Evolutionary conservation across 1,139 yeast genomes (phyloP).

Genomic region (Scheffersomyces parashehatae): DNA sequence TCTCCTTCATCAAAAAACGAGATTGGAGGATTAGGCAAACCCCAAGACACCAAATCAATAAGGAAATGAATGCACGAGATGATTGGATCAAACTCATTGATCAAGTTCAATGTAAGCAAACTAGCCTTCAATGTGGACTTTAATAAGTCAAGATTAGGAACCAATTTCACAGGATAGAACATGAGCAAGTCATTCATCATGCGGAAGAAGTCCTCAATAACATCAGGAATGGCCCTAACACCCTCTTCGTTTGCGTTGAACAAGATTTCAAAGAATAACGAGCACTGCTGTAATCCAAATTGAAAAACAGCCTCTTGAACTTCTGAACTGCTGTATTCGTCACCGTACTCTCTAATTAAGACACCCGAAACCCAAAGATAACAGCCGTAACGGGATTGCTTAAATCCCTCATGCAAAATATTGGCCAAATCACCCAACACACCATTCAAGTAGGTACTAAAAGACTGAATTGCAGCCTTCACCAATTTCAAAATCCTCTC

Average conservation of each 20-base stretch:
- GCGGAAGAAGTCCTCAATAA: conserved; percentile 85
- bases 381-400: conserved; percentile 71
- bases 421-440: conserved; percentile 66
- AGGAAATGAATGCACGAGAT: conserved; percentile 71
- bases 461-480: conserved; percentile 67
- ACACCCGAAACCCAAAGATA: conserved; percentile 91
- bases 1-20: conserved; percentile 56
- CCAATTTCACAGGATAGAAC: conserved; percentile 71
- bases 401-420: conserved; percentile 66
- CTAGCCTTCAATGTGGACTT: conserved; percentile 63
- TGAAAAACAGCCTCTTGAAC: conserved; percentile 45
- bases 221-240: conserved; percentile 60
- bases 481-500: conserved; percentile 75
- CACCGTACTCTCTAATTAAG: conserved; percentile 75
- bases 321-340: conserved; percentile 46
- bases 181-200: conserved; percentile 78
- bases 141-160: conserved; percentile 56
- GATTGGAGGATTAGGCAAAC: conserved; percentile 75
- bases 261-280: conserved; percentile 36
- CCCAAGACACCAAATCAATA: conserved; percentile 83
- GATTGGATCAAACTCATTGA: conserved; percentile 74
- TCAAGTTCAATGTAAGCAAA: conserved; percentile 49
- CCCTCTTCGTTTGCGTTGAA: conserved; percentile 23
- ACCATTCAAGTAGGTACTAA: conserved; percentile 61
- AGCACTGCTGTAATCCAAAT: conserved; percentile 51